A percentile compares a stretch with the other conserved stretches of the same genome.
phyloP scores from a whole-genome alignment of 495 filamentous ascomycete species.

The Talaromyces trachyspermus region DNA sequence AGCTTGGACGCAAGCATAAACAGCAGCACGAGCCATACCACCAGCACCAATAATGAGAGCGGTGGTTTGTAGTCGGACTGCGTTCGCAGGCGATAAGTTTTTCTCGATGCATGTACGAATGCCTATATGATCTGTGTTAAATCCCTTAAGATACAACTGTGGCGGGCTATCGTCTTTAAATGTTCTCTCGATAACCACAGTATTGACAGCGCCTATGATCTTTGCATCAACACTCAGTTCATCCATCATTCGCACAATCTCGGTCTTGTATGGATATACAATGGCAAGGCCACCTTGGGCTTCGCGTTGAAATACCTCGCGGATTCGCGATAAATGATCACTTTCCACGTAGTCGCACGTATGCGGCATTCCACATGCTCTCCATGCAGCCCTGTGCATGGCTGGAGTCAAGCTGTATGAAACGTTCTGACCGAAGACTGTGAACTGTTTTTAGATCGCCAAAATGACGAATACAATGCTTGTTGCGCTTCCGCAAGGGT shows the following conservation, averaged over 20 bases:
- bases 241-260: slow-evolving; percentile 53
- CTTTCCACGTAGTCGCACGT: slow-evolving; percentile 49
- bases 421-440: slow-evolving; percentile 36
- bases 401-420: slow-evolving; percentile 39
- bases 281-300: slow-evolving; percentile 59
- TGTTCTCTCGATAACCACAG: slow-evolving; percentile 45
- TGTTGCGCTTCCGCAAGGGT: slow-evolving; percentile 31
- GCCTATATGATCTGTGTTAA: slow-evolving; percentile 61
- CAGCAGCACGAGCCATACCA: slow-evolving; percentile 54
- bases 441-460: slow-evolving; percentile 44
- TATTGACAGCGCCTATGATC: slow-evolving; percentile 61
- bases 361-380: slow-evolving; percentile 64
- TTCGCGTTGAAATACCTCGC: slow-evolving; percentile 43
- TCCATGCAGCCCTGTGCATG: slow-evolving; percentile 69
- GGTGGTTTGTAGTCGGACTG: slow-evolving; percentile 37
- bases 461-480: slow-evolving; percentile 47
- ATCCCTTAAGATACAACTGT: slow-evolving; percentile 46
- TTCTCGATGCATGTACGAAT: slow-evolving; percentile 54
- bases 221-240: slow-evolving; percentile 50
- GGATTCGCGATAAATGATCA: slow-evolving; percentile 46
- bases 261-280: slow-evolving; percentile 56
- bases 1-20: slow-evolving; percentile 55
- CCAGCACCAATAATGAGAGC: slow-evolving; percentile 54
- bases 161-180: slow-evolving; percentile 20
- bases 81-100: slow-evolving; percentile 40